Percentiles rank a stretch among this genome's conserved stretches.
Evolutionary conservation across 257 asterid genomes (phyloP).

Genomic region (Fraxinus cuspidata): DNA sequence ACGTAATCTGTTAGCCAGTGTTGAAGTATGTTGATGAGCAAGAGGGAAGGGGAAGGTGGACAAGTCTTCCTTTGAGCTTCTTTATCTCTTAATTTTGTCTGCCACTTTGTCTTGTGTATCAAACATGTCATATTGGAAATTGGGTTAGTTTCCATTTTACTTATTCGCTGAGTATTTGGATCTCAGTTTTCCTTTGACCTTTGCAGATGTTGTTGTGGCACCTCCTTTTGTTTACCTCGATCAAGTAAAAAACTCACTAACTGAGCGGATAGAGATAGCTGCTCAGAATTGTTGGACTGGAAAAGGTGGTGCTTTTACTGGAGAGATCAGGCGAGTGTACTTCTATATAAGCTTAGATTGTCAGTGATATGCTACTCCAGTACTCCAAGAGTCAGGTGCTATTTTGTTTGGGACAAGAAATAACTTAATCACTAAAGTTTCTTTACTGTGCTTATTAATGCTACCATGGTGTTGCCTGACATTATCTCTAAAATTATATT

Average conservation of each 20-base stretch:
- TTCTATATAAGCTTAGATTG: background rate
- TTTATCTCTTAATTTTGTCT: background rate
- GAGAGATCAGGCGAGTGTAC: constrained; percentile 83
- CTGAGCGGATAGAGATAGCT: constrained; percentile 73
- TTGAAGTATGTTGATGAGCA: background rate
- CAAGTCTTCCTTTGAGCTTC: background rate
- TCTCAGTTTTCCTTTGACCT: constrained; percentile 21
- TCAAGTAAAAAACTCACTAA: constrained; percentile 76
- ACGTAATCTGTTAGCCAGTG: background rate
- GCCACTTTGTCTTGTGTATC: background rate
- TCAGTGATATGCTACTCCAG: constrained; percentile 2
- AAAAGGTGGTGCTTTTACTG: constrained; percentile 99
- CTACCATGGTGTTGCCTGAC: background rate
- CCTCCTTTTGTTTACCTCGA: constrained; percentile 97
- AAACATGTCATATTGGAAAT: background rate
- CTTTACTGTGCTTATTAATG: background rate
- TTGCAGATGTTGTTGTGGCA: constrained; percentile 90
- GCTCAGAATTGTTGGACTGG: constrained; percentile 98
- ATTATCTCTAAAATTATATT: background rate
- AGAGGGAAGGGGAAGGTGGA: background rate
- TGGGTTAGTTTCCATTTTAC: background rate
- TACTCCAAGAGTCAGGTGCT: constrained; percentile 12
- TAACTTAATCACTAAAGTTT: background rate
- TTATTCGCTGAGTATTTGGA: background rate
- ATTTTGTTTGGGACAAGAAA: constrained; percentile 21